phyloP scores from a whole-genome alignment of 2,329 filamentous ascomycete species.

The Pseudogymnoascus sp. region DNA sequence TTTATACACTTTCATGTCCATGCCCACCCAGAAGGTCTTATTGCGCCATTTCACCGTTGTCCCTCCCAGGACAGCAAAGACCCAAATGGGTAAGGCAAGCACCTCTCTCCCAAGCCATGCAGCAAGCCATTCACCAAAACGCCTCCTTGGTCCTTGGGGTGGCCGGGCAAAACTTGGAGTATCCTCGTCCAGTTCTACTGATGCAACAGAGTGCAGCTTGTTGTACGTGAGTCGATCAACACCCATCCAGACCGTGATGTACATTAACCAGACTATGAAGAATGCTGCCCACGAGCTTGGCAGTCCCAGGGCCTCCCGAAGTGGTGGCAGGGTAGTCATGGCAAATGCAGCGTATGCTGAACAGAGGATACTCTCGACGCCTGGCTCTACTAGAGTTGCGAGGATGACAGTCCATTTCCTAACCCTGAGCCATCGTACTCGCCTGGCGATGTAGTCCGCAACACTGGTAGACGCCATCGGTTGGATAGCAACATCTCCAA shows the following conservation, averaged over 20 bases:
- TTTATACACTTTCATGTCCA: constrained; percentile 75
- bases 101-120: constrained; percentile 82
- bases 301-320: constrained; percentile 46
- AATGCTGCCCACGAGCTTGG: constrained; percentile 64
- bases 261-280: constrained; percentile 56
- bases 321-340: constrained; percentile 64
- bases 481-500: constrained; percentile 82
- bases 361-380: constrained; percentile 82
- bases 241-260: constrained; percentile 63
- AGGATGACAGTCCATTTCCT: constrained; percentile 88
- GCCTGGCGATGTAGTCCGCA: constrained; percentile 67
- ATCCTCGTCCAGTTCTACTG: constrained; percentile 62
- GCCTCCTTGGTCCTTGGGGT: constrained; percentile 48
- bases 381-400: constrained; percentile 87
- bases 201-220: constrained; percentile 65
- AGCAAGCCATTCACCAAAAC: constrained; percentile 64
- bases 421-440: constrained; percentile 85
- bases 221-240: constrained; percentile 69
- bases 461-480: constrained; percentile 80
- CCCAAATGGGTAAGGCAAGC: constrained; percentile 83
- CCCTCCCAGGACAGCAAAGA: constrained; percentile 82
- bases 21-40: constrained; percentile 69
- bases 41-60: constrained; percentile 84
- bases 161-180: constrained; percentile 70
- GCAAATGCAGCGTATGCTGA: constrained; percentile 74